Base-by-base conservation (phyloP, 192 early-diverging fungal species). In the Podila epigama region DNA sequence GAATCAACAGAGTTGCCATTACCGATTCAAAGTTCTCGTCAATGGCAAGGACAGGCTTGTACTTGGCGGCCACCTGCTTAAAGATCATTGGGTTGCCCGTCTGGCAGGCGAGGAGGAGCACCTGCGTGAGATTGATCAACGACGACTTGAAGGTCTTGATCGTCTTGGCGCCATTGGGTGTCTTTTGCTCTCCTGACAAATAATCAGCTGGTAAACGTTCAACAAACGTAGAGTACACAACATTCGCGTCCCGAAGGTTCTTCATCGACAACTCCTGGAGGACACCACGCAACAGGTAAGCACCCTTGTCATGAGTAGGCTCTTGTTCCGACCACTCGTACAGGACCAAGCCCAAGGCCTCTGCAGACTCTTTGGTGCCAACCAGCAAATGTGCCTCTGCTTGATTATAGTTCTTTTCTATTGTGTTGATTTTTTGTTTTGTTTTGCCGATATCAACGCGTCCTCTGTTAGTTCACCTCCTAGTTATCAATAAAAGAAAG, bases 311-410 rank as follows among this genome's bases (percentile, higher is more conserved):
- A 20, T 68, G 61, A 22, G 75, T 77, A n/a, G 85, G 85, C 16
- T 86, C 85, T 54, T 84, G 63, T 33, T 70, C 72, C 20, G 89
- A 86, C 93, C 93, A 97, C 44, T 94, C 92, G 59, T 82, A 89
- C 29, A 91, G 87, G 84, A 96, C 90, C 35, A 85, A 71, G 1
- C 91, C 96, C 15, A 90, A 69, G 22, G 89, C 84, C 59, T 83
- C 80, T 18, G 92, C 93, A 67, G 93, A 94, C 64, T 95, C 94
- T 16, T 88, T 50, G 9, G 92, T 93, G 41, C 96, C 96, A 28
- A 94, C 87, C 41, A 95, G 57, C 44, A 95, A 91, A 79, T 98
- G 96, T 59, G 81, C 71, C 71, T 98, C 96, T 48, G 96, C 95
- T 54, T 92, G 88, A 63, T 81, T 82, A 68, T 92, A 96, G 52